Evolutionary conservation across 345 rosid genomes (phyloP), one percentile per base, ranked within the genome.

Genomic region (Bruguiera gymnorhiza): DNA sequence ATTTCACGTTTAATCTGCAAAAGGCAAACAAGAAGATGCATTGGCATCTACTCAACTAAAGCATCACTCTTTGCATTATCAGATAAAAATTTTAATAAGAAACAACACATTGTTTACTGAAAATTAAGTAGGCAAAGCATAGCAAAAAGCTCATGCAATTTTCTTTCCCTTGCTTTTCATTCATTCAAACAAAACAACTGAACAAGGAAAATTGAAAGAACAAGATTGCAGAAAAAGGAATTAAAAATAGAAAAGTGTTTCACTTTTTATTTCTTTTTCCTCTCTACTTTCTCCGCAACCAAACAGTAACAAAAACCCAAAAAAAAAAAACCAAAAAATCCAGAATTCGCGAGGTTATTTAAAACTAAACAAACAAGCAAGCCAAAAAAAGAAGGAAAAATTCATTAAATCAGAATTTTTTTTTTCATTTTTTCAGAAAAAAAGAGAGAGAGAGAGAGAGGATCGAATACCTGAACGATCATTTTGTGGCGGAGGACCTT

Each of bases 1-100:
- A 95, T 92, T 78, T 95, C 98, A 30, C 99, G 89, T 79, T 95
- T 95, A 74, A 95, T 96, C 98, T 95, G 80, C 67, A 75, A 70
- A 60, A 66, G 39, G 68, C 23, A 70, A 48, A 66, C 43, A 56
- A 67, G 7, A 27, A 68, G 21, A 66, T 16, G 20, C 32, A 26
- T 20, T 24, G 48, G 8, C 31, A 13, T 61, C 8, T 60, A 1
- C 26, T 46, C 62, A 75, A 68, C 29, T 21, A 32, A 70, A 31
- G 16, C 3, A 6, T 8, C 19, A 62, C 13, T 6, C 2, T 18
- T 63, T 62, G 2, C 5, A 43, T 27, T 29, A n/a, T n/a, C 48
- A 50, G 48, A 60, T 9, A 58, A 39, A 23, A 8, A 56, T 56
- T 43, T 52, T 53, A 63, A 2, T 20, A 57, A 56, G n/a, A 60